phyloP scores from a whole-genome alignment of 2,329 filamentous ascomycete species.

The Talaromyces sp. region DNA sequence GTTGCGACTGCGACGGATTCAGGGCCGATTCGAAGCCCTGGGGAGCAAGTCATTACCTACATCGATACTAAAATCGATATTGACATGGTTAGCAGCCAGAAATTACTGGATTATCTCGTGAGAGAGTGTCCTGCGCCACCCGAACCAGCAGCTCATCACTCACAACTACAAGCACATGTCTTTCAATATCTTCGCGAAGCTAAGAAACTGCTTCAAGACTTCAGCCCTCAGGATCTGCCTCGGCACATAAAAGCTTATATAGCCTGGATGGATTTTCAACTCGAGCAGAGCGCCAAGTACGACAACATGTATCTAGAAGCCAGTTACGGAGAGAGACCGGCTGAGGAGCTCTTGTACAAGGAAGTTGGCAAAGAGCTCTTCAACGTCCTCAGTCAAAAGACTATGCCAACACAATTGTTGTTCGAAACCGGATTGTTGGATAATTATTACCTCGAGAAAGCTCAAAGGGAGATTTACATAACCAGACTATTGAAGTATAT shows the following conservation, averaged over 20 bases:
- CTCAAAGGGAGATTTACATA: slow-evolving; percentile 21
- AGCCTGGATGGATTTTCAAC: not conserved
- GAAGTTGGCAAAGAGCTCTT: not conserved
- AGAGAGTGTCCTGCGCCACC: not conserved
- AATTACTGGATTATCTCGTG: not conserved
- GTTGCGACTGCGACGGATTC: not conserved
- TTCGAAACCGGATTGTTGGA: not conserved
- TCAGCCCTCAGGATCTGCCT: not conserved
- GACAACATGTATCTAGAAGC: not conserved
- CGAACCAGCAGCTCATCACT: not conserved
- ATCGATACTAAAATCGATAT: not conserved
- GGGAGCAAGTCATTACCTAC: not conserved
- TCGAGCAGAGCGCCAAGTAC: not conserved
- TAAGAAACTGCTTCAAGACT: not conserved
- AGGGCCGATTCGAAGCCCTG: not conserved
- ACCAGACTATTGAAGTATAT: not conserved
- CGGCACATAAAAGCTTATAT: not conserved
- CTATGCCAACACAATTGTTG: not conserved
- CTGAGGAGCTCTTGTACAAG: not conserved
- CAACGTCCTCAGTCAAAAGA: not conserved
- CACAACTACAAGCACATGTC: not conserved
- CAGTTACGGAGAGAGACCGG: not conserved
- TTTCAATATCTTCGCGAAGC: not conserved
- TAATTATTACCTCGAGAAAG: not conserved
- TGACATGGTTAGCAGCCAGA: not conserved